A percentile compares a stretch with the other conserved stretches of the same genome.
These are phyloP conservation scores for Dillenia turbinata DNA, from an alignment of 164 flowering plant genomes.

Conservation along the genomic window DNA sequence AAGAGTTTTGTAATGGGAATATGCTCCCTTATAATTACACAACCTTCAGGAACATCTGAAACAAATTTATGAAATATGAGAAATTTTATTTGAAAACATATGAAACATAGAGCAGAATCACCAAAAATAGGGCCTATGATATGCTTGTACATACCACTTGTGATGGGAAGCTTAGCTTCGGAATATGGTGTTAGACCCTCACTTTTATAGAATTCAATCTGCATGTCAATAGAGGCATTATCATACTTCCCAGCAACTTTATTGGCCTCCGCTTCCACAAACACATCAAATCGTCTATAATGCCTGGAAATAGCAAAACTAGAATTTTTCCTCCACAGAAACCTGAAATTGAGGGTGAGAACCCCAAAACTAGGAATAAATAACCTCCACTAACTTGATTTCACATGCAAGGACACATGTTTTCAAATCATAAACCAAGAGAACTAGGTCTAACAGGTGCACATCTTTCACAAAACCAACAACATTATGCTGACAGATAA, in stretches of 20 bases:
- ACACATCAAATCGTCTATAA: conserved; percentile 88
- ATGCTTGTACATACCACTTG: conserved; percentile 60
- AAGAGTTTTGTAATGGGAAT: conserved; percentile 85
- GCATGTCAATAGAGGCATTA: conserved; percentile 79
- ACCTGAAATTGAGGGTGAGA: conserved; percentile 35
- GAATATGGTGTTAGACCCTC: conserved; percentile 95
- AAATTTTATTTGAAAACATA: too few species aligned
- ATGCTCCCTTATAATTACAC: conserved; percentile 83
- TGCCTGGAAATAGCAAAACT: conserved; percentile 93
- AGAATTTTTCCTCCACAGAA: conserved; percentile 82
- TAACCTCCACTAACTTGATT: too few species aligned
- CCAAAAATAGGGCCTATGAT: conserved; percentile 1
- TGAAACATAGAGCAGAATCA: conserved; percentile 1
- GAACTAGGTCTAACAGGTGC: too few species aligned
- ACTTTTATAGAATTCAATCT: conserved; percentile 69
- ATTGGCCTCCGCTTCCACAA: conserved; percentile 93
- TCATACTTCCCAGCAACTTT: conserved; percentile 93
- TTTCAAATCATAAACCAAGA: too few species aligned
- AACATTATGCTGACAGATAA: too few species aligned
- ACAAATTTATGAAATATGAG: conserved; percentile 1
- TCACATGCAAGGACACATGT: too few species aligned
- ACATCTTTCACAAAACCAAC: too few species aligned
- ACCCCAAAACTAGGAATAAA: too few species aligned
- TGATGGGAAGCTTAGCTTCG: conserved; percentile 85
- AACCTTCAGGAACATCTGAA: conserved; percentile 98